phyloP scores from a whole-genome alignment of 768 basidiomycete species.

The Astraeus odoratus region DNA sequence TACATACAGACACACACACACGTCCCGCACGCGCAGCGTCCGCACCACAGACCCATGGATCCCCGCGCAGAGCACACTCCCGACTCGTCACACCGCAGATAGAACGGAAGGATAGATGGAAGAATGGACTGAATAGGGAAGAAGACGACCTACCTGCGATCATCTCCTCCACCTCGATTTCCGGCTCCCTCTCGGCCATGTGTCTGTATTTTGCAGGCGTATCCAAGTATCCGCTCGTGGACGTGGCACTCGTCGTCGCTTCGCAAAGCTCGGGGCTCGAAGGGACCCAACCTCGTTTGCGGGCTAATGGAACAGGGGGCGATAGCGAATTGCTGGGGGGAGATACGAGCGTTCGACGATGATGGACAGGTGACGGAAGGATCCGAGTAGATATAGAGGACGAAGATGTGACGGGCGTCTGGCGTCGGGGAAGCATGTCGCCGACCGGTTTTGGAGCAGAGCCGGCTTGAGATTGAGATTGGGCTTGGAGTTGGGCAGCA shows the following conservation, averaged over 20 bases:
- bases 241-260: conserved; percentile 45
- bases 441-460: conserved; percentile 19
- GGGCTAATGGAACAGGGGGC: conserved; percentile 34
- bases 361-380: conserved; percentile 11
- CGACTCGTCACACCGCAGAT: conserved; percentile 7
- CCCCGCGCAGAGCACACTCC: conserved; percentile 23
- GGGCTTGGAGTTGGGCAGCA: neutral
- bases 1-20: no score
- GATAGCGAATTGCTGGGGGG: conserved; percentile 16
- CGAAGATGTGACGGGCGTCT: neutral
- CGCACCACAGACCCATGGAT: conserved; percentile 5
- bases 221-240: conserved; percentile 60
- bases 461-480: conserved; percentile 9
- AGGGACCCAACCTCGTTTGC: conserved; percentile 73
- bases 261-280: conserved; percentile 48
- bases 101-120: conserved; percentile 12
- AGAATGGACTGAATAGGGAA: no score
- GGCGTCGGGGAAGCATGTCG: conserved; percentile 9
- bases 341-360: conserved; percentile 16
- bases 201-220: conserved; percentile 54
- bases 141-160: conserved; percentile 34
- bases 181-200: conserved; percentile 23
- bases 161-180: conserved; percentile 40
- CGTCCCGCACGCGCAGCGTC: conserved; percentile 9
- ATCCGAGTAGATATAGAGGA: conserved; percentile 11